Evolutionary conservation across 2,329 filamentous ascomycete genomes (phyloP).

Genomic region (Fusarium neocosmosporiellum): DNA sequence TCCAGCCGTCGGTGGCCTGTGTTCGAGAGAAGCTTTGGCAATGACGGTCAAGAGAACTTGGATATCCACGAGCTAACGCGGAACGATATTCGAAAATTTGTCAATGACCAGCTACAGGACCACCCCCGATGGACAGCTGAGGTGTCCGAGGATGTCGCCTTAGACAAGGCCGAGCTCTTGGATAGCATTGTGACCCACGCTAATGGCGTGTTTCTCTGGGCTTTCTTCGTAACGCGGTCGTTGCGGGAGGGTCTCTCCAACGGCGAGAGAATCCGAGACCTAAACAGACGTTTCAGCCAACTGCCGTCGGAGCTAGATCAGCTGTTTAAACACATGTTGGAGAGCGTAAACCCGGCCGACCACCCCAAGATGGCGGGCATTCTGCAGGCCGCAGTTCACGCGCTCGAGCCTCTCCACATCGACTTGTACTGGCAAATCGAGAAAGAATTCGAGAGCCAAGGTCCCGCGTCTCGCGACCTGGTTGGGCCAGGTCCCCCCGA

Average conservation of each 20-base stretch:
- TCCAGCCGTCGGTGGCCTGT: neutral
- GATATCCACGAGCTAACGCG: neutral
- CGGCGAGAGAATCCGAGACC: neutral
- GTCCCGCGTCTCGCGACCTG: neutral
- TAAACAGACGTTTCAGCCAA: neutral
- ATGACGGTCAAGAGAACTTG: neutral
- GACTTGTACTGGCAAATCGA: neutral
- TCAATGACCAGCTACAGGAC: neutral
- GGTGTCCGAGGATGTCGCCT: neutral
- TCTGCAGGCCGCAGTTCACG: neutral
- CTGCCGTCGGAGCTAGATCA: neutral
- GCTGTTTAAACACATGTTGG: neutral
- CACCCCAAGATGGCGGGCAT: neutral
- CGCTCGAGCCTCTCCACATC: neutral
- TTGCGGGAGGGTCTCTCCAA: neutral
- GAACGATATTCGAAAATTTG: neutral
- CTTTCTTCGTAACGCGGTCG: neutral
- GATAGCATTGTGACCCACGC: neutral
- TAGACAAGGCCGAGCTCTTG: neutral
- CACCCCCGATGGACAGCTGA: neutral
- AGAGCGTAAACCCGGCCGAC: neutral
- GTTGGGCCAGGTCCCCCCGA: neutral
- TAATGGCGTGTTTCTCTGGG: neutral
- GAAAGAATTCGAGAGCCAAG: neutral
- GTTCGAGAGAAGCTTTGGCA: neutral